phyloP scores from a whole-genome alignment of 352 stramenopile species.

The Salisapilia sapeloensis region DNA sequence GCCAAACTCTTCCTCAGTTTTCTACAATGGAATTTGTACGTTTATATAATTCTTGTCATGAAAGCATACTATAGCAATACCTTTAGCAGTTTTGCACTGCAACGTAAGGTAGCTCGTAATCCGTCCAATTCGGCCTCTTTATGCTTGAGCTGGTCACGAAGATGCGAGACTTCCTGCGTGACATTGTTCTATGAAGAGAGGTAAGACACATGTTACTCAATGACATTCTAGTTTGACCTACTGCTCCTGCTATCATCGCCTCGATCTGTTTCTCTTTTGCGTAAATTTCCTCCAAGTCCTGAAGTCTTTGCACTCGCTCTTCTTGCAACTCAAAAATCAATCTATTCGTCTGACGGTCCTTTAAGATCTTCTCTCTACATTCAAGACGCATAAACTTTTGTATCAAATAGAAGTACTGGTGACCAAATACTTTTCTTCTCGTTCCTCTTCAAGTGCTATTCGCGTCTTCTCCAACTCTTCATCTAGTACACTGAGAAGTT shows the following conservation, averaged over 20 bases:
- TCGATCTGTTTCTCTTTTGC: slow-evolving; percentile 60
- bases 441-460: slow-evolving; percentile 44
- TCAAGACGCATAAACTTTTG: not conserved
- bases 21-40: slow-evolving; percentile 11
- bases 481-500: slow-evolving; percentile 21
- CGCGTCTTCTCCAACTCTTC: slow-evolving; percentile 48
- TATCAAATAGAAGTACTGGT: no score
- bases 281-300: slow-evolving; percentile 70
- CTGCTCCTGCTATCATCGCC: slow-evolving; percentile 33
- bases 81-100: slow-evolving; percentile 56
- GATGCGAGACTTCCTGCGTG: slow-evolving; percentile 16
- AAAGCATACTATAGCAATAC: slow-evolving; percentile 7
- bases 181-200: slow-evolving; percentile 13
- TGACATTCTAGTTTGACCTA: slow-evolving; percentile 2
- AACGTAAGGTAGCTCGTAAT: slow-evolving; percentile 35
- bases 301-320: slow-evolving; percentile 56
- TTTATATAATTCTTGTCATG: no score
- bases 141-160: slow-evolving; percentile 40
- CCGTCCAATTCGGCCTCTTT: slow-evolving; percentile 54
- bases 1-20: slow-evolving; percentile 57
- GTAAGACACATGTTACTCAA: not conserved
- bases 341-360: slow-evolving; percentile 47
- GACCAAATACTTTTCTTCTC: slow-evolving; percentile 35
- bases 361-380: slow-evolving; percentile 42
- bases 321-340: slow-evolving; percentile 52